Evolutionary conservation across 2,329 filamentous ascomycete species (phyloP).

Genomic region (Hyphodiscus sp.): DNA sequence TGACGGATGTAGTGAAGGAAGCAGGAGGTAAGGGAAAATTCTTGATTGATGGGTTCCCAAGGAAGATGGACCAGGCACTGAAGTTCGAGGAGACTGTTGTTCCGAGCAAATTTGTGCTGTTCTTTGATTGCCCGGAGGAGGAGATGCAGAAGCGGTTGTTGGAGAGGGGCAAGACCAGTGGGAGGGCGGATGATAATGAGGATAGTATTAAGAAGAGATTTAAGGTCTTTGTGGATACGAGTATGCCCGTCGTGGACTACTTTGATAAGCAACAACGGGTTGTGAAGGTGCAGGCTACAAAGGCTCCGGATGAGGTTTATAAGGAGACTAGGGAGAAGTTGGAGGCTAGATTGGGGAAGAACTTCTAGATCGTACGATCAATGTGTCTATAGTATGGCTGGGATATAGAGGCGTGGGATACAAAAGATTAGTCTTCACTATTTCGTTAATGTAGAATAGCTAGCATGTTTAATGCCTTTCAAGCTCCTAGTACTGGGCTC

Average conservation of each 20-base stretch:
- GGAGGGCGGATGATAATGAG: conserved; percentile 85
- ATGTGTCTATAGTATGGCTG: neutral
- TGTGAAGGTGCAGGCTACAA: conserved; percentile 70
- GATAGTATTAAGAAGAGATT: conserved; percentile 97
- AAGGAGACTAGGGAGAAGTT: conserved; percentile 46
- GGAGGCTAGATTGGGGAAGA: conserved; percentile 41
- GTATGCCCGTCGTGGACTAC: conserved; percentile 92
- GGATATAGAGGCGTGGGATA: conserved; percentile 3
- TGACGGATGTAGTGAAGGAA: conserved; percentile 61
- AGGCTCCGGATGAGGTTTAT: conserved; percentile 56
- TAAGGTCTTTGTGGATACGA: conserved; percentile 87
- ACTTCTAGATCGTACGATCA: conserved; percentile 29
- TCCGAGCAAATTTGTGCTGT: conserved; percentile 76
- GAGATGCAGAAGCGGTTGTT: conserved; percentile 54
- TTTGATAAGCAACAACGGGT: conserved; percentile 73
- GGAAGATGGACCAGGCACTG: conserved; percentile 93
- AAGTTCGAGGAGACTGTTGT: conserved; percentile 91
- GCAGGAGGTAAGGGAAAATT: conserved; percentile 59
- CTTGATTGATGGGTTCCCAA: conserved; percentile 76
- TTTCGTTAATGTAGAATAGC: conserved; percentile 18
- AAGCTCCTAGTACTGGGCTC: neutral
- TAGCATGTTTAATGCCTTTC: conserved; percentile 9
- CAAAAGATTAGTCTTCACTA: neutral
- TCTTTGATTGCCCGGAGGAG: conserved; percentile 87
- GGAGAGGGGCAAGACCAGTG: conserved; percentile 36